Conservation (phyloP, 495 filamentous ascomycete genomes). For the Penicillium pancosmium region DNA sequence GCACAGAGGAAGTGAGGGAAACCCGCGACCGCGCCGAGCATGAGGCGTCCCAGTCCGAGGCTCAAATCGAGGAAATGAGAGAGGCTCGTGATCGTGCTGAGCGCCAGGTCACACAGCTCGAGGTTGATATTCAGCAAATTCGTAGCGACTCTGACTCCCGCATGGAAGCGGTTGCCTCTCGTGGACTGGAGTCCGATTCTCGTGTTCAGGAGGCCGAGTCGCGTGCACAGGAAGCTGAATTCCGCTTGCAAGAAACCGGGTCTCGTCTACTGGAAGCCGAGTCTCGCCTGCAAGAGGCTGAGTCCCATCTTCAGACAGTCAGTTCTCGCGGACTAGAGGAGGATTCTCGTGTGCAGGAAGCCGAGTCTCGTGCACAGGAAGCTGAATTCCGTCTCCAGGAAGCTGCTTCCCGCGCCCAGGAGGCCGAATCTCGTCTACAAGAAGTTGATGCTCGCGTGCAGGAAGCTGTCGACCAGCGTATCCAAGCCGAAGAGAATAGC, state of each 20-base stretch:
- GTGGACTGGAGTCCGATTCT: constrained; percentile 2
- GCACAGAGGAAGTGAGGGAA: constrained; percentile 32
- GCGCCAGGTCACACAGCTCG: constrained; percentile 37
- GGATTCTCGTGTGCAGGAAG: too few relatives aligned
- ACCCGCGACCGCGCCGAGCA: constrained; percentile 16
- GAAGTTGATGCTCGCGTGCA: constrained; percentile 30
- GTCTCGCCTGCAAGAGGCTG: constrained; percentile 1
- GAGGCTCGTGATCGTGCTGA: constrained; percentile 34
- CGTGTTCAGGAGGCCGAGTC: constrained; percentile 1
- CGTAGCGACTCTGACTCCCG: constrained; percentile 39
- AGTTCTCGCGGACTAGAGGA: too few relatives aligned
- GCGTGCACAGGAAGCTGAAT: constrained; percentile 6
- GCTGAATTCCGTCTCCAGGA: background rate
- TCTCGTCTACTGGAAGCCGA: constrained; percentile 5
- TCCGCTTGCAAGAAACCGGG: background rate
- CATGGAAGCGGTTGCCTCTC: constrained; percentile 28
- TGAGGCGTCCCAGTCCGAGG: constrained; percentile 18
- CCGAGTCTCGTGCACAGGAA: background rate
- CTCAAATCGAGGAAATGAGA: constrained; percentile 10
- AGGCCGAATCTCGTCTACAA: background rate
- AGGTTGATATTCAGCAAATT: constrained; percentile 42
- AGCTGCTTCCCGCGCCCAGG: constrained; percentile 16
- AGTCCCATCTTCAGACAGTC: too few relatives aligned
- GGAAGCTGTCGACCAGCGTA: constrained; percentile 26
- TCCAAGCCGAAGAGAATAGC: constrained; percentile 46